Conservation (phyloP, 2,329 filamentous ascomycete species). For the Colletotrichum tabaci region DNA sequence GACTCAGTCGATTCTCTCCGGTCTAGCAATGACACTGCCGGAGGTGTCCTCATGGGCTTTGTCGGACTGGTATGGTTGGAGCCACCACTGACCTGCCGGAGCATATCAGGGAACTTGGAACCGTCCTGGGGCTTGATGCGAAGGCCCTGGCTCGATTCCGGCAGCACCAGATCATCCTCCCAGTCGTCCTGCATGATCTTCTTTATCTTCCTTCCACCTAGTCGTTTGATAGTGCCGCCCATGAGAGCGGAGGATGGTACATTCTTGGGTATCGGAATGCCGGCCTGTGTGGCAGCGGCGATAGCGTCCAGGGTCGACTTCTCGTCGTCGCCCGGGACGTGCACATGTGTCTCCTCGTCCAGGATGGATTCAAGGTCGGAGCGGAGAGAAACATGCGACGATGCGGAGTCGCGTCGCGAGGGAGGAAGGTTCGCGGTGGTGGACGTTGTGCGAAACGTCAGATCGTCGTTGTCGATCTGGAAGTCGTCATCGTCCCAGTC, state of each 20-base stretch:
- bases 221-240: conserved; percentile 92
- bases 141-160: conserved; percentile 70
- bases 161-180: conserved; percentile 83
- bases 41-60: conserved; percentile 55
- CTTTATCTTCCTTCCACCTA: conserved; percentile 82
- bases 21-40: conserved; percentile 48
- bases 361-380: conserved; percentile 84
- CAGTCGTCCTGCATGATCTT: conserved; percentile 85
- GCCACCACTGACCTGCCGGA: conserved; percentile 75
- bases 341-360: conserved; percentile 88
- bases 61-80: conserved; percentile 69
- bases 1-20: conserved; percentile 50
- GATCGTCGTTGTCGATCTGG: conserved; percentile 77
- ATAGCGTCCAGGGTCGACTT: conserved; percentile 88
- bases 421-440: conserved; percentile 59
- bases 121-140: conserved; percentile 76
- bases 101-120: conserved; percentile 75
- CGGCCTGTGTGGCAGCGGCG: conserved; percentile 86
- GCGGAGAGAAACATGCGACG: conserved; percentile 84
- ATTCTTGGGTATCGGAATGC: conserved; percentile 90
- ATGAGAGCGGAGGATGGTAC: conserved; percentile 90
- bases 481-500: conserved; percentile 87
- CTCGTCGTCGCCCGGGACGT: conserved; percentile 88
- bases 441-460: conserved; percentile 70
- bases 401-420: conserved; percentile 81